These are phyloP conservation scores for Aspergillus neoniger DNA, from an alignment of 2,329 filamentous ascomycete species.

Conservation along the genomic window DNA sequence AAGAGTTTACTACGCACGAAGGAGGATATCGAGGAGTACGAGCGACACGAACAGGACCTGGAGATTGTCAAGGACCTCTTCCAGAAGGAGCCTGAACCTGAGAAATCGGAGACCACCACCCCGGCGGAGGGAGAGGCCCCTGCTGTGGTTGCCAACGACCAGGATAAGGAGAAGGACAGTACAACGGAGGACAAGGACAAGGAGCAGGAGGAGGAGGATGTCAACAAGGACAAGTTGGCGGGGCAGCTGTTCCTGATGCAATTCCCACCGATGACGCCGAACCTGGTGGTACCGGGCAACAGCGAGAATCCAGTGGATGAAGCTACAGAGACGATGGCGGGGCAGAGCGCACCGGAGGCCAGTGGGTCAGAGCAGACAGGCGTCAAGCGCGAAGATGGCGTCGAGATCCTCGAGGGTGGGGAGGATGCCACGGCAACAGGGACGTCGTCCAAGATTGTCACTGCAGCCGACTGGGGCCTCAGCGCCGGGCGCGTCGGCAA, in stretches of 20 bases:
- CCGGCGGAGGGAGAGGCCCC: constrained; percentile 18
- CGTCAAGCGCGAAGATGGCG: constrained; percentile 36
- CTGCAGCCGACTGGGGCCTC: constrained; percentile 45
- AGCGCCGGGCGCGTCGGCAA: constrained; percentile 61
- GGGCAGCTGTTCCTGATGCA: constrained; percentile 65
- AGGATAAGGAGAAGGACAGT: constrained; percentile 14
- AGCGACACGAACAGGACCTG: constrained; percentile 43
- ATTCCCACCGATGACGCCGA: constrained; percentile 63
- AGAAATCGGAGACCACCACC: constrained; percentile 10
- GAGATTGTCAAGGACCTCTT: constrained; percentile 43
- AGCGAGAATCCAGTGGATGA: constrained; percentile 12
- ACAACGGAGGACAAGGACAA: constrained; percentile 17
- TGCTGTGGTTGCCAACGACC: constrained; percentile 17
- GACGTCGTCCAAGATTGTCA: constrained; percentile 37
- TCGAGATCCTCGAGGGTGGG: constrained; percentile 30
- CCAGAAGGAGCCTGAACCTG: constrained; percentile 25
- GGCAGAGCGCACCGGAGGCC: neutral
- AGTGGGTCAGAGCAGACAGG: constrained; percentile 1
- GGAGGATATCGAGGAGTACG: constrained; percentile 47
- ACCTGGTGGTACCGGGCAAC: constrained; percentile 47
- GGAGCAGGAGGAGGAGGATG: constrained; percentile 31
- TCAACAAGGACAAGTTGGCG: constrained; percentile 45
- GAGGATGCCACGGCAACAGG: constrained; percentile 15
- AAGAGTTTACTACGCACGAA: constrained; percentile 42
- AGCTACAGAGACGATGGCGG: constrained; percentile 2